These are phyloP conservation scores for Andalucia godoyi DNA, from an alignment of 78 protist genomes.

Conservation along the genomic window DNA sequence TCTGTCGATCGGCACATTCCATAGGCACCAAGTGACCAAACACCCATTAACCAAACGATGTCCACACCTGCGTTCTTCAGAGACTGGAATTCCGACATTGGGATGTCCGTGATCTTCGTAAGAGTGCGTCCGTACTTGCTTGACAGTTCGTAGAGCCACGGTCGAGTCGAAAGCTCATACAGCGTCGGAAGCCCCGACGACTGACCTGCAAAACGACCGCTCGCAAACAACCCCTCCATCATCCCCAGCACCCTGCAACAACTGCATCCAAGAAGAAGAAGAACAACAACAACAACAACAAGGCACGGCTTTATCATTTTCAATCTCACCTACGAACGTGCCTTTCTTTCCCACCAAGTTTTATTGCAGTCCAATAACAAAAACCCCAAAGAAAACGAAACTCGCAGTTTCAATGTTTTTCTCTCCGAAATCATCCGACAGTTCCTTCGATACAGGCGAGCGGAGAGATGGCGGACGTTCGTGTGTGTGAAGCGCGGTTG, in stretches of 20 bases:
- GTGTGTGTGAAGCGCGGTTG: no score
- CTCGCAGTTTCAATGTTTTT: no score
- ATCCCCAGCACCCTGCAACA: no score
- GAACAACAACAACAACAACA: not conserved
- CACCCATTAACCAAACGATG: slow-evolving; percentile 68
- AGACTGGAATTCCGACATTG: not conserved
- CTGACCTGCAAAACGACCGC: no score
- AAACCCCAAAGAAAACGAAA: not conserved
- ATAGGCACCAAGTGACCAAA: slow-evolving; percentile 63
- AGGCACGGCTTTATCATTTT: no score
- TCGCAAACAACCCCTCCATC: no score
- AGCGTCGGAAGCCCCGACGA: not conserved
- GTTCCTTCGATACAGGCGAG: no score
- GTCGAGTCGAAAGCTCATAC: slow-evolving; percentile 36
- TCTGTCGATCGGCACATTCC: slow-evolving; percentile 59
- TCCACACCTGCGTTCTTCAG: not conserved
- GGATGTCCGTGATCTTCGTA: slow-evolving; percentile 29
- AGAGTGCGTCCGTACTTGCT: slow-evolving; percentile 39
- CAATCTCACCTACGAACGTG: no score
- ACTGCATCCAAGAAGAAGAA: not conserved
- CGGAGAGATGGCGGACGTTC: no score
- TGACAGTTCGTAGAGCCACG: slow-evolving; percentile 36
- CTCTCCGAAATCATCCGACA: no score
- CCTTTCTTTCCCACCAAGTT: no score
- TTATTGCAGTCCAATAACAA: no score